Evolutionary conservation across 1,284 basidiomycete genomes (phyloP), one percentile per base, ranked within the genome.

Genomic region (Earliella scabrosa): DNA sequence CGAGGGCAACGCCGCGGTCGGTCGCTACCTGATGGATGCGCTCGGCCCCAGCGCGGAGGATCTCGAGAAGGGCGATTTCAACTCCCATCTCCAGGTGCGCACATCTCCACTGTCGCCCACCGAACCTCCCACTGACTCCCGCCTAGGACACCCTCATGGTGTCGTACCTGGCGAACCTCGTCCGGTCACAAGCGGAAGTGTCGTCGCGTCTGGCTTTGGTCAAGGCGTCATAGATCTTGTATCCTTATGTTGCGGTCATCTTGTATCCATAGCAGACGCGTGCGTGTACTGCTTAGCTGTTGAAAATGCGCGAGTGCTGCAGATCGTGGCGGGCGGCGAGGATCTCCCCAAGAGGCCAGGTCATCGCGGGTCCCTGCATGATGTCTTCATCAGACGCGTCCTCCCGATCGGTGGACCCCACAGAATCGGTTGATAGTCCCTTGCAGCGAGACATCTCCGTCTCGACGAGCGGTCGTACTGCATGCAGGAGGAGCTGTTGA

Each of bases 261-360:
- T 43, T 62, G 58, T 62, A 59, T 57, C 55, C 55, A 57, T 54
- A 59, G 59, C 54, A 39, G 59, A 59, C 45, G 50, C 54, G 51
- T 38, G 54, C 38, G 54, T 53, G 54, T 53, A 50, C 51, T 57
- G 54, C 52, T 69, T 74, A 91, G 74, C 90, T 92, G 73, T 99
- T 99, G 81, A 99, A 99, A 63, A 99, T 92, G 48, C 96, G 82
- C 34, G 95, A 96, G 75, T 98, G 97, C 71, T 97, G 90, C 66
- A 95, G 76, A 75, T 98, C 97, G 73, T 99, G 97, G 59, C 97
- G 79, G 27, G 87, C 85, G 39, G 91, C 87, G 18, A 98, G 77
- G 40, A 98, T 91, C 73, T 99, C 97, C n/a, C 95, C 96, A 14
- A 99, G 72, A 0, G 97, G 97, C 94, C 96, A 99, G 4, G 92